These are phyloP conservation scores for Craterostigma plantagineum DNA, from an alignment of 257 asterid species.

Conservation along the genomic window DNA sequence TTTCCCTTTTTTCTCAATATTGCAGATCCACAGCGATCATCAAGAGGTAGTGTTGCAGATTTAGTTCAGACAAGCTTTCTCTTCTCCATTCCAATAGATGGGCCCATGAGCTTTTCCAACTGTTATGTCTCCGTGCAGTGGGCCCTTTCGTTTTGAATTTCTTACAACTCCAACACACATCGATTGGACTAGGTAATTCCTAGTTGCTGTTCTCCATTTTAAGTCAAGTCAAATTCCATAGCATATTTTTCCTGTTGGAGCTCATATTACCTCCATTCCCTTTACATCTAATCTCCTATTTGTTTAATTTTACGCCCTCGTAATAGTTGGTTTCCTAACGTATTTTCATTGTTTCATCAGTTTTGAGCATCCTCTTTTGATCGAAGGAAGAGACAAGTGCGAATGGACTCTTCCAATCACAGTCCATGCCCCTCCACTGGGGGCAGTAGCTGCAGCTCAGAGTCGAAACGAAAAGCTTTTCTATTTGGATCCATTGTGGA, in stretches of 20 bases:
- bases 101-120: constrained; percentile 88
- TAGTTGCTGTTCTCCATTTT: constrained; percentile 1
- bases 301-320: neutral
- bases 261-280: too few relatives aligned
- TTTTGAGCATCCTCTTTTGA: constrained; percentile 88
- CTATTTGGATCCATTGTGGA: constrained; percentile 53
- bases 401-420: constrained; percentile 93
- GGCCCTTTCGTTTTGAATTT: constrained; percentile 94
- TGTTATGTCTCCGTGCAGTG: constrained; percentile 70
- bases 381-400: constrained; percentile 89
- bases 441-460: constrained; percentile 43
- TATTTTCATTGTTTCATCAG: constrained; percentile 17
- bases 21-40: constrained; percentile 83
- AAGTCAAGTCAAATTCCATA: neutral
- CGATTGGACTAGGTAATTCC: constrained; percentile 53
- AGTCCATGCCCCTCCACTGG: constrained; percentile 76
- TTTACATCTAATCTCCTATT: neutral
- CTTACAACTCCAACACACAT: constrained; percentile 73
- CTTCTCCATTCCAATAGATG: constrained; percentile 88
- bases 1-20: constrained; percentile 4
- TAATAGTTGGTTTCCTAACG: neutral
- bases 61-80: constrained; percentile 86
- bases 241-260: neutral
- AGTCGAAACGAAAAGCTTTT: constrained; percentile 36
- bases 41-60: constrained; percentile 95